Evolutionary conservation across 2,329 filamentous ascomycete species (phyloP), one percentile per base, ranked within the genome.

Genomic region (Akanthomyces muscarius): DNA sequence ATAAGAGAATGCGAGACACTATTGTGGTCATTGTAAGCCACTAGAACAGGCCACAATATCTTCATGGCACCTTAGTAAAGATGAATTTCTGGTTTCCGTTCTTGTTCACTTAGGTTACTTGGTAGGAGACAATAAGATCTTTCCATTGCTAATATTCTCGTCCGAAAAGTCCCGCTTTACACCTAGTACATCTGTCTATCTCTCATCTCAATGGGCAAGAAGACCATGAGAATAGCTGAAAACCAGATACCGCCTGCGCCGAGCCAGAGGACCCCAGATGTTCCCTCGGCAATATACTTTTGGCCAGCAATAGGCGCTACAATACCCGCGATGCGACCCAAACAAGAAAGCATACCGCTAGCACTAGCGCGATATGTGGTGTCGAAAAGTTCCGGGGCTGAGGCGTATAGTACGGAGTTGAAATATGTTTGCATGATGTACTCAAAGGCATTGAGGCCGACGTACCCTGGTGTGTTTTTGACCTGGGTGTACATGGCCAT

Each of bases 381-480:
- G 25, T 55, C 51, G 47, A 68, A 67, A 1, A 66, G 59, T 10
- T 67, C 64, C 13, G 66, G 66, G 0, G 66, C 65, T 59, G 64
- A 67, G 10, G 64, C 65, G 54, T 67, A 68, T 1, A 68, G 45
- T 4, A 67, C 63, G 4, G 66, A 64, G 28, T 68, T 68, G 64
- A 68, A 67, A 57, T 66, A 65, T 44, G 58, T 64, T 61, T 73
- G 71, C 63, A 73, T 70, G 59, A 72, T 70, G 57, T 73, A 72
- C 61, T 72, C 71, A 61, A 73, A 67, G 2, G 68, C 66, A 25
- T 69, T 71, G 10, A 72, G 63, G 1, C 71, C 52, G 30, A 62
- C 60, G 25, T 38, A 62, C 2, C 60, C 52, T 4, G 60, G 69
- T n/a, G 71, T 66, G 57, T 70, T 70, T 8, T 64, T 66, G 4